phyloP scores from a whole-genome alignment of 345 rosid species.

The Acer yangbiense region DNA sequence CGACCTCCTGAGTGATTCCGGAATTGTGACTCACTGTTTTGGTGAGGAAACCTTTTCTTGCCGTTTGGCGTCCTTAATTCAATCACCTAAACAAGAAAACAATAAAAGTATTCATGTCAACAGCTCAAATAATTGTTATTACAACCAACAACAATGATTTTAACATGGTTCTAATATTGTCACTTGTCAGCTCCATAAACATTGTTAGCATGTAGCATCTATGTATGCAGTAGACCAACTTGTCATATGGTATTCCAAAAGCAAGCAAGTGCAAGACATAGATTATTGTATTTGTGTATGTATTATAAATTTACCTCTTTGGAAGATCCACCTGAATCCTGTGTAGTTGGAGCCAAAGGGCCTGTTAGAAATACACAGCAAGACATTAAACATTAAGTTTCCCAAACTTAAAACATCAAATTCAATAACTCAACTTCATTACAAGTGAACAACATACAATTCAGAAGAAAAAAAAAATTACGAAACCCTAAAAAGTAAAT shows the following conservation, averaged over 20 bases:
- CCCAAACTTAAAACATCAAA: background rate
- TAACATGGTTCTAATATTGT: background rate
- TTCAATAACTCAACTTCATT: background rate
- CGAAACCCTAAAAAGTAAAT: background rate
- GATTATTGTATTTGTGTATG: background rate
- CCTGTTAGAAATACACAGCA: constrained; percentile 31
- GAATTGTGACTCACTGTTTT: constrained; percentile 24
- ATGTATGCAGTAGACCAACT: background rate
- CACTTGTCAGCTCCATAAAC: background rate
- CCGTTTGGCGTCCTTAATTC: constrained; percentile 39
- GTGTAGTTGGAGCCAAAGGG: constrained; percentile 43
- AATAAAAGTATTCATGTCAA: background rate
- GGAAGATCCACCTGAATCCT: constrained; percentile 56
- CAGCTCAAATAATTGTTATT: background rate
- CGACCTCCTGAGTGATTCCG: constrained; percentile 30
- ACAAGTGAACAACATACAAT: background rate
- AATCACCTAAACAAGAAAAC: constrained; percentile 53
- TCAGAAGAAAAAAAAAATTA: background rate
- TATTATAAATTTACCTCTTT: constrained; percentile 42
- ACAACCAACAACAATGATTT: background rate
- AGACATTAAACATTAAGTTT: background rate
- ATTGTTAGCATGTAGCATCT: no score
- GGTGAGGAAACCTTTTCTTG: constrained; percentile 37
- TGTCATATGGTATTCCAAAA: background rate
- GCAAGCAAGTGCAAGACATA: background rate